Conservation (phyloP, 345 rosid genomes). For the Salix viminalis region DNA sequence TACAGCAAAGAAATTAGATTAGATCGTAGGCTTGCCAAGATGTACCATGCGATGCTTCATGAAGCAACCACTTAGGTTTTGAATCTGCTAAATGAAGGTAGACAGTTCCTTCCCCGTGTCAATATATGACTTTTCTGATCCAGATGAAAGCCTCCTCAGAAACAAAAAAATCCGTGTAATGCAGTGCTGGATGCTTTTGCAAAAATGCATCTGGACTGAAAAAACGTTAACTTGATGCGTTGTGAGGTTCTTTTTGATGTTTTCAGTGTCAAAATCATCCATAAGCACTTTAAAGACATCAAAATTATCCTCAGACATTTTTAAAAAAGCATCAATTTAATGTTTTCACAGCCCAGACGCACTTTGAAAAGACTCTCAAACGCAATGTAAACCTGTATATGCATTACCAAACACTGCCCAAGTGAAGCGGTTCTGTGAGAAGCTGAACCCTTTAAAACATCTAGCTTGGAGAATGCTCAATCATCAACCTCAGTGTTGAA, state of each 20-base stretch:
- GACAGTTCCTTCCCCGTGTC: neutral
- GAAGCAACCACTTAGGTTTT: neutral
- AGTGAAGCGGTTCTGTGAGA: neutral
- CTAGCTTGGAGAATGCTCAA: conserved; percentile 1
- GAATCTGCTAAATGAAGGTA: neutral
- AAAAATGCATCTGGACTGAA: no score
- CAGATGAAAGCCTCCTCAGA: neutral
- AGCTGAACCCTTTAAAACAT: neutral
- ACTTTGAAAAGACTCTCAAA: no score
- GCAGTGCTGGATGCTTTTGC: no score
- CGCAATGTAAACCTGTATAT: no score
- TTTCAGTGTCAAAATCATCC: no score
- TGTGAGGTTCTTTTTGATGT: no score
- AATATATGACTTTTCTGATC: neutral
- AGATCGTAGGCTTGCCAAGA: neutral
- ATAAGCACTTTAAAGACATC: no score
- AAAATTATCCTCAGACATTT: no score
- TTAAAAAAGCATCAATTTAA: no score
- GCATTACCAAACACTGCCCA: neutral
- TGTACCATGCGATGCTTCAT: neutral
- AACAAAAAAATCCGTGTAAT: no score
- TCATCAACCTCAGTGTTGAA: conserved; percentile 58
- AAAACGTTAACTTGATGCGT: no score
- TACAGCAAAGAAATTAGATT: neutral
- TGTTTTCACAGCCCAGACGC: no score